Base-by-base conservation (phyloP, 208 protist genomes). In the Leishmania arabica region DNA sequence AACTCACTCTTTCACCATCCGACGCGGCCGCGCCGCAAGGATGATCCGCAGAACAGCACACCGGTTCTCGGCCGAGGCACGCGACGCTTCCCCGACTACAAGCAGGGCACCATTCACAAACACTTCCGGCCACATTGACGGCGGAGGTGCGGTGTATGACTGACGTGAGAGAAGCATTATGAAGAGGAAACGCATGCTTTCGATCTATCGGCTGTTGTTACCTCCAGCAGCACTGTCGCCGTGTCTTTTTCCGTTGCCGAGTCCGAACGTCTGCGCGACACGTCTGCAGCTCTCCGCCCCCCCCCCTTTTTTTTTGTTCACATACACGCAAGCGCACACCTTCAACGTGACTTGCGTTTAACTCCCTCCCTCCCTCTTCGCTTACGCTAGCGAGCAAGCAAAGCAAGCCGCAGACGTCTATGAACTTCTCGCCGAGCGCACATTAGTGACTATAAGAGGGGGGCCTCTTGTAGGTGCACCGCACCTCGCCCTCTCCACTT, bases 1-100 rank as follows among this genome's bases (percentile, higher is more conserved):
- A 94, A 88, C 69, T 94, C 91, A 1, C 82, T 95, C 11, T 92
- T 95, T 60, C 92, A 96, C 78, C 87, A 93, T 76, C 92, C 92
- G 49, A 96, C 92, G 69, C 87, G 92, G 21, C 90, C 89, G 34
- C 91, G 92, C 77, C 87, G 92, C 34, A 74, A 77, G 37, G 78
- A 87, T 58, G 92, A 96, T 68, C 94, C 94, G 64, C 91, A 95
- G 86, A 78, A 87, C 66, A 81, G 84, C 54, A 93, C 89, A 1
- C 83, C 91, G 8, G 92, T 96, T 42, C 77, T 96, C n/a, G 88
- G 89, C 3, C 78, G 90, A 24, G 88, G 84, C 0, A 81, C 84
- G 13, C 78, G 90, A 27, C 91, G 91, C 56, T 95, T 92, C 73
- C 92, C 91, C 0, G 94, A 96, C 84, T 95, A 96, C 80, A 87